Conservation (phyloP, 2,329 filamentous ascomycete species). For the Rhynchosporium agropyri region DNA sequence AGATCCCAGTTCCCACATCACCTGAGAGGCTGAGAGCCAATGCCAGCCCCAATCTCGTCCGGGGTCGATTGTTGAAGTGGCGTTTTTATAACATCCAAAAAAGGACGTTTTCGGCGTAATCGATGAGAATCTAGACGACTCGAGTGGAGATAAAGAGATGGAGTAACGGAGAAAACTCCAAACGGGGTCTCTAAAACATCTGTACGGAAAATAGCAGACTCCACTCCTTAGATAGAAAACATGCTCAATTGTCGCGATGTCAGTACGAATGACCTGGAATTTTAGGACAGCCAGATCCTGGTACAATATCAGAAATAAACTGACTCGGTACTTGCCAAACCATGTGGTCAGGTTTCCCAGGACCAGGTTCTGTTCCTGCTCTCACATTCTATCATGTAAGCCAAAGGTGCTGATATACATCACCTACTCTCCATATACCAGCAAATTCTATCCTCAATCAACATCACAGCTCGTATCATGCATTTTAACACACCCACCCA, state of each 20-base stretch:
- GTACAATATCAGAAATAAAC: neutral
- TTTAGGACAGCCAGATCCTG: neutral
- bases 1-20: slow-evolving; percentile 14
- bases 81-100: slow-evolving; percentile 15
- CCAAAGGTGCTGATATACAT: neutral
- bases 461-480: neutral
- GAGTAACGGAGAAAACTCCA: neutral
- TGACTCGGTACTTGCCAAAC: neutral
- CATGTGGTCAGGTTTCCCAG: neutral
- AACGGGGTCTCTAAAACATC: neutral
- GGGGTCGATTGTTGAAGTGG: neutral
- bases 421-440: neutral
- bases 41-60: slow-evolving; percentile 1
- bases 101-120: slow-evolving; percentile 8
- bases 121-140: slow-evolving; percentile 1
- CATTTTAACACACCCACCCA: neutral
- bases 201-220: neutral
- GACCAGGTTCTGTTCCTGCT: neutral
- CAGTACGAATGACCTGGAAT: neutral
- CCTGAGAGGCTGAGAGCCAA: neutral
- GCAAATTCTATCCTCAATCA: neutral
- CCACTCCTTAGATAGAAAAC: neutral
- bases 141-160: neutral
- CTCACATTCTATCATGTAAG: neutral
- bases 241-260: neutral